Evolutionary conservation across 441 rosid species (phyloP).

Genomic region (Erysimum pusillum): DNA sequence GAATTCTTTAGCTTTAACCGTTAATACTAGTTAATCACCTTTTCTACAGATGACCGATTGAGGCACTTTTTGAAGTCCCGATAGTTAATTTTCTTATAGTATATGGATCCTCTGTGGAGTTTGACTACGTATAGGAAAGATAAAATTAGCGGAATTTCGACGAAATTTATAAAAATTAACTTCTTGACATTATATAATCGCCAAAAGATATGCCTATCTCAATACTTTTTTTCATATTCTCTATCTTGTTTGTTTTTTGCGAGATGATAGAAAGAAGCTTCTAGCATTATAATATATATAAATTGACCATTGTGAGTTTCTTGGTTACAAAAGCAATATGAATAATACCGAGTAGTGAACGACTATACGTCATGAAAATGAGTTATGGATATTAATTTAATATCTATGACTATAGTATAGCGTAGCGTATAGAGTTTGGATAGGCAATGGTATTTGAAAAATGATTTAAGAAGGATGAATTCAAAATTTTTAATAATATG

Average conservation of each 20-base stretch:
- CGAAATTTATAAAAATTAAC: constrained; percentile 11
- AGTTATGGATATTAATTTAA: constrained; percentile 19
- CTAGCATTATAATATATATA: constrained; percentile 1
- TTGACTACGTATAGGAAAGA: background rate
- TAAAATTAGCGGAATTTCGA: background rate
- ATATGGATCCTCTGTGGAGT: constrained; percentile 1
- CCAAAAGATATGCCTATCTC: constrained; percentile 1
- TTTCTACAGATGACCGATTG: background rate
- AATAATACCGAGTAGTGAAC: background rate
- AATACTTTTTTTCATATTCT: background rate
- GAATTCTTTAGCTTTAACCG: constrained; percentile 30
- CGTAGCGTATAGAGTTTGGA: constrained; percentile 38
- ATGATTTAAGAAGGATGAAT: constrained; percentile 28
- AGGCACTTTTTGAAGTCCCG: background rate
- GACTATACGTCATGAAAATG: constrained; percentile 43
- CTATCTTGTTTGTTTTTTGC: constrained; percentile 16
- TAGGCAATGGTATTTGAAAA: constrained; percentile 29
- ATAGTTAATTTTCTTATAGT: background rate
- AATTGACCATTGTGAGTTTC: constrained; percentile 4
- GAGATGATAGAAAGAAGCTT: constrained; percentile 36
- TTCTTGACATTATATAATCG: background rate
- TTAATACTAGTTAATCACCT: constrained; percentile 8
- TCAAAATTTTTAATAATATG: background rate
- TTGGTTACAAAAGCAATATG: constrained; percentile 20
- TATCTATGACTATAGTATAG: no score